phyloP scores from a whole-genome alignment of 352 stramenopile species.

The Plasmopara halstedii region DNA sequence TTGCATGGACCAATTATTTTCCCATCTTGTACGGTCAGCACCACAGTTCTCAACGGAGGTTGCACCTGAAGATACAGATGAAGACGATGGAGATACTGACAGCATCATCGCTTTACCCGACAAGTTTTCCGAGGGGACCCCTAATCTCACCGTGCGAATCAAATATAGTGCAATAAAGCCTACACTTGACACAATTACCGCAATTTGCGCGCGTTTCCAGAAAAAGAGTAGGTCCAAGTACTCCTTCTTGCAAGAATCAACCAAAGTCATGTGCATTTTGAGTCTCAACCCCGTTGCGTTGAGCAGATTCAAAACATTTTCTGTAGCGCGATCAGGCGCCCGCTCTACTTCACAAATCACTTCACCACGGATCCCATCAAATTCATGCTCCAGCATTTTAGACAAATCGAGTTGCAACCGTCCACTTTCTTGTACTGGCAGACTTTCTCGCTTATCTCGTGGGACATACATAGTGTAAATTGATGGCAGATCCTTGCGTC shows the following conservation, averaged over 20 bases:
- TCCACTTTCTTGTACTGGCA: conserved; percentile 8
- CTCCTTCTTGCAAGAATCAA: conserved; percentile 73
- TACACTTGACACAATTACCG: conserved; percentile 45
- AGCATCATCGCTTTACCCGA: conserved; percentile 16
- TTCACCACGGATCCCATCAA: conserved; percentile 77
- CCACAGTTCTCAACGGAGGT: conserved; percentile 2
- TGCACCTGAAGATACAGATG: neutral
- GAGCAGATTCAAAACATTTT: conserved; percentile 77
- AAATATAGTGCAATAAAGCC: conserved; percentile 68
- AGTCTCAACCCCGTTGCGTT: conserved; percentile 69
- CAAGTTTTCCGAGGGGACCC: conserved; percentile 20
- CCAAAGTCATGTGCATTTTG: conserved; percentile 79
- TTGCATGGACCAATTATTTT: conserved; percentile 73
- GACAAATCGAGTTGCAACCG: conserved; percentile 31
- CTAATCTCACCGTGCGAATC: conserved; percentile 52
- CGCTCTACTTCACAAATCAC: conserved; percentile 79
- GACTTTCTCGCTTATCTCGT: conserved; percentile 33
- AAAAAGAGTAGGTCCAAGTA: conserved; percentile 64
- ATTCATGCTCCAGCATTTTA: conserved; percentile 78
- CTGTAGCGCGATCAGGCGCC: conserved; percentile 71
- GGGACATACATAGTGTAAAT: conserved; percentile 89
- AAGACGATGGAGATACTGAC: conserved; percentile 5
- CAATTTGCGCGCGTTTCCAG: conserved; percentile 69
- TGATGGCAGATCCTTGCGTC: conserved; percentile 79
- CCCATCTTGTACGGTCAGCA: conserved; percentile 31